These are phyloP conservation scores for Cladophialophora exuberans DNA, from an alignment of 2,329 filamentous ascomycete species.

Conservation along the genomic window DNA sequence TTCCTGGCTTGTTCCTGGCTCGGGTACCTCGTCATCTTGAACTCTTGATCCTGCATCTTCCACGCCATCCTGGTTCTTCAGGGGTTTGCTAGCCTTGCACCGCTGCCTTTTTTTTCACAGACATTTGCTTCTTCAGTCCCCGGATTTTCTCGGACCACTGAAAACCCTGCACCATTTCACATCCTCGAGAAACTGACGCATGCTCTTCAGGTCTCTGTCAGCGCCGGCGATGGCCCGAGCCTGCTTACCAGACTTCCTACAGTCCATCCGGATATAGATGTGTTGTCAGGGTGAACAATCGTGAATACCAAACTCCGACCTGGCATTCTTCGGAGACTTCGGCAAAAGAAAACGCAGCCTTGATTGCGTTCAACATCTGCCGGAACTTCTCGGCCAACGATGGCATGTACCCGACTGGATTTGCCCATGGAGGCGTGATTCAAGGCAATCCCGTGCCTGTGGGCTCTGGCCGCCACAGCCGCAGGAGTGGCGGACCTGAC, in stretches of 20 bases:
- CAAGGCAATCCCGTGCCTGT: conserved; percentile 68
- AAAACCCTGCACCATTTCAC: conserved; percentile 1
- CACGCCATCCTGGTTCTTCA: conserved; percentile 7
- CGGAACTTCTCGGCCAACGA: conserved; percentile 97
- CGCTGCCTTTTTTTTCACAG: not conserved
- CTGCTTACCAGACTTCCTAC: conserved; percentile 76
- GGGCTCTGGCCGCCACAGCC: conserved; percentile 58
- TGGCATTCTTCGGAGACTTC: conserved; percentile 79
- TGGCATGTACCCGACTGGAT: conserved; percentile 73
- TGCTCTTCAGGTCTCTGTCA: conserved; percentile 77
- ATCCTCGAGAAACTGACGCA: conserved; percentile 21
- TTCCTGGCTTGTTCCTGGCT: conserved; percentile 11
- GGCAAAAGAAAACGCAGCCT: conserved; percentile 89
- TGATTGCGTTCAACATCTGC: conserved; percentile 96
- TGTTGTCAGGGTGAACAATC: conserved; percentile 91
- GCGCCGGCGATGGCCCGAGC: conserved; percentile 90
- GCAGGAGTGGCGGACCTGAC: conserved; percentile 49
- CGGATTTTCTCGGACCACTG: not conserved
- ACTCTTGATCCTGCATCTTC: conserved; percentile 9
- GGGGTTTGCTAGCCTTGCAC: conserved; percentile 24
- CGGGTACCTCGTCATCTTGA: not conserved
- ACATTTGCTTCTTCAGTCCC: too few species aligned
- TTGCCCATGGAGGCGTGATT: conserved; percentile 57
- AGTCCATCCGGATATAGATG: conserved; percentile 73
- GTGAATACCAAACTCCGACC: conserved; percentile 91